These are phyloP conservation scores for Neoascochyta sp. DNA, from an alignment of 2,329 filamentous ascomycete species.

Conservation along the genomic window DNA sequence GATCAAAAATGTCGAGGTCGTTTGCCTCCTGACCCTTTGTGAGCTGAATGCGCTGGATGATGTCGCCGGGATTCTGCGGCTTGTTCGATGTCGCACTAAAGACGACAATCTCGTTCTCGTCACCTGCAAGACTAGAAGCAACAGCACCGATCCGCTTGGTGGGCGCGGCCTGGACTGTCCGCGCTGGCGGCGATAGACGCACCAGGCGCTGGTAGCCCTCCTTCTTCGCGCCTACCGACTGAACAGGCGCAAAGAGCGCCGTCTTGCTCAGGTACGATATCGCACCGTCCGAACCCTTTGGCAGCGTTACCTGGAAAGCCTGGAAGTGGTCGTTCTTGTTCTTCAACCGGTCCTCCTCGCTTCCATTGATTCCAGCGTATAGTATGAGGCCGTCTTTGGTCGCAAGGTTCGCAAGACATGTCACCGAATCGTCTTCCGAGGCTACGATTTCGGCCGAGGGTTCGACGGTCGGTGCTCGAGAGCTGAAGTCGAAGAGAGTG, in stretches of 20 bases:
- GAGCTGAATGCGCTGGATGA: constrained; percentile 53
- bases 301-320: constrained; percentile 62
- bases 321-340: constrained; percentile 83
- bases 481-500: constrained; percentile 65
- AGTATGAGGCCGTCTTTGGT: constrained; percentile 53
- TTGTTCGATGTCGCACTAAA: constrained; percentile 64
- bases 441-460: constrained; percentile 70
- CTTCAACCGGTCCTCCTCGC: constrained; percentile 64
- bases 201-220: constrained; percentile 60
- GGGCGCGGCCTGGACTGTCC: constrained; percentile 43
- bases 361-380: constrained; percentile 74
- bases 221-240: constrained; percentile 42
- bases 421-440: constrained; percentile 85
- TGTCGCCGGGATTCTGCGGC: constrained; percentile 45
- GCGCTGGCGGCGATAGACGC: constrained; percentile 54
- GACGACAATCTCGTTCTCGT: constrained; percentile 70
- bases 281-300: constrained; percentile 40
- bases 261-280: constrained; percentile 50
- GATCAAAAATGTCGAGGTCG: constrained; percentile 68
- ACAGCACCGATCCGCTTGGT: constrained; percentile 68
- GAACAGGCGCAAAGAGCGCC: constrained; percentile 48
- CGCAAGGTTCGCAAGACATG: constrained; percentile 69
- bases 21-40: constrained; percentile 56
- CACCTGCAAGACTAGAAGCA: constrained; percentile 70
- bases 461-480: constrained; percentile 57